phyloP scores from a whole-genome alignment of 2,329 filamentous ascomycete genomes.

The Arthrinium puccinioides region DNA sequence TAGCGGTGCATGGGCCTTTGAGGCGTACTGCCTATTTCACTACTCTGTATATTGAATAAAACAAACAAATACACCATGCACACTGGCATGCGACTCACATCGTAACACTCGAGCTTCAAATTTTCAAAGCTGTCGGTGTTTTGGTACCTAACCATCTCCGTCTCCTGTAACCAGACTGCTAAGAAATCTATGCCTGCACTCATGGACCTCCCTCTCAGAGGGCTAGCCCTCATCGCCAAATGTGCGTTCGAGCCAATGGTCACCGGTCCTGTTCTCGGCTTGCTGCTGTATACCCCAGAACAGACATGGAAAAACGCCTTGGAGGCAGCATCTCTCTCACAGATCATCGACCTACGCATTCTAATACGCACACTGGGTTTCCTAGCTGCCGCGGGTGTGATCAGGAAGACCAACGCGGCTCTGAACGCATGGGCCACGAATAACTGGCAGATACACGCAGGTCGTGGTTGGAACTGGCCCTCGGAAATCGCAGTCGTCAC shows the following conservation, averaged over 20 bases:
- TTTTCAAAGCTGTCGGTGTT: neutral
- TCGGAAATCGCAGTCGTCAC: constrained; percentile 19
- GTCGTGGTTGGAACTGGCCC: constrained; percentile 16
- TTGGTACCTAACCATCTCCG: neutral
- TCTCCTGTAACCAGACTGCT: neutral
- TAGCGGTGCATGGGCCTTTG: neutral
- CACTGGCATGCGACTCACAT: neutral
- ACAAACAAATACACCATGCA: no score
- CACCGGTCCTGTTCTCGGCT: neutral
- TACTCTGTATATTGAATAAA: no score
- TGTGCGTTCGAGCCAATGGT: neutral
- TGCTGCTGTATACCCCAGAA: neutral
- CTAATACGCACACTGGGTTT: neutral
- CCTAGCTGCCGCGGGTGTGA: constrained; percentile 2
- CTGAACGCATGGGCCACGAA: constrained; percentile 15
- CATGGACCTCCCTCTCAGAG: neutral
- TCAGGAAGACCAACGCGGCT: constrained; percentile 9
- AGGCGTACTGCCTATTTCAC: neutral
- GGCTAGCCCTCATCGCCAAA: neutral
- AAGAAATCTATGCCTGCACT: neutral
- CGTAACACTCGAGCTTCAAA: neutral
- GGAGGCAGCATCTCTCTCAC: neutral
- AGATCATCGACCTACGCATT: neutral
- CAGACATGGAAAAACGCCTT: neutral
- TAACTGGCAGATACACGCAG: constrained; percentile 12